Evolutionary conservation across 805 yeast species (phyloP), one percentile per base, ranked within the genome.

Genomic region (Helenozyma baotianmanensis): DNA sequence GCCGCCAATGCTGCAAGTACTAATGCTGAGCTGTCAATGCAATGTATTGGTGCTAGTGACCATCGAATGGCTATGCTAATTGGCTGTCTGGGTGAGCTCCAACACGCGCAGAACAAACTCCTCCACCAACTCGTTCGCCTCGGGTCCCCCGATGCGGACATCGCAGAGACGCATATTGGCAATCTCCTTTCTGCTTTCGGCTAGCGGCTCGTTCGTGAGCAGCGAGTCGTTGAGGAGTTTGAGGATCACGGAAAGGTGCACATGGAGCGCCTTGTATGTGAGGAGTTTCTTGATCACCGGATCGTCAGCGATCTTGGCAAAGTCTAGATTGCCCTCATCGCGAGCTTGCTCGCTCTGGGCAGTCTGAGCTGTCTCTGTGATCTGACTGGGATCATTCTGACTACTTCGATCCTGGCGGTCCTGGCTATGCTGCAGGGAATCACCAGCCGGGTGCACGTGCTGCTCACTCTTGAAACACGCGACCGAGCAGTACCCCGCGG

Each of bases 121-220:
- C 51, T 83, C 89, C 4, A 85, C 76, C 15, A 79, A 56, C 40
- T 64, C 76, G 48, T 85, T 85, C 30, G 73, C 74, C 43, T 84
- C 86, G 0, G 64, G 34, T 0, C 95, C 95, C 4, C 82, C 80
- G 3, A 49, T 51, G 21, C 95, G 58, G 11, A 85, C 58, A 33
- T 75, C 76, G 6, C 74, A 64, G 8, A 85, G 59, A 43, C 81
- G 78, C 44, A 74, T 68, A 40, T 77, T 70, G 2, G 84, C 84
- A 9, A 81, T 68, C 16, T 73, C 80, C 15, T 60, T 43, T 22
- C 84, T 56, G 14, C 79, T 78, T 15, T 80, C 86, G 8, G 54
- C 38, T 13, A 68, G 65, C 14, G 60, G 57, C 42, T 78, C 84
- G 9, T 68, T 67, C 3, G 80, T 62, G 2, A 74, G 33, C 30